phyloP scores from a whole-genome alignment of 441 rosid genomes.

The Arabidopsis hybrid region DNA sequence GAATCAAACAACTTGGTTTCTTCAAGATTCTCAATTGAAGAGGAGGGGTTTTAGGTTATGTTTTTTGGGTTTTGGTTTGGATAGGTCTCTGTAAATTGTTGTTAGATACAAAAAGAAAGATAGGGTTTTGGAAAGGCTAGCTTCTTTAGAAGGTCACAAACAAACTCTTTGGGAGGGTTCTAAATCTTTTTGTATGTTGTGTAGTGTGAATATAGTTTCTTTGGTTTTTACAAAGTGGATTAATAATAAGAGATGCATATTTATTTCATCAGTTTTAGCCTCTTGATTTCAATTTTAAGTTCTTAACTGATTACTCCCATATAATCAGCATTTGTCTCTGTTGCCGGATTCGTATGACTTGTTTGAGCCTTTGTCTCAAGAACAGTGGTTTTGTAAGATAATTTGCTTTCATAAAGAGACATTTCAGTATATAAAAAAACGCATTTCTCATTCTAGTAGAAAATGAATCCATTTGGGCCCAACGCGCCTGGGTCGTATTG shows the following conservation, averaged over 20 bases:
- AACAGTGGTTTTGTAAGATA: no score
- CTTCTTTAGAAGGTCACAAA: conserved; percentile 8
- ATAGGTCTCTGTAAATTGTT: conserved; percentile 34
- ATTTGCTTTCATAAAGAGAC: no score
- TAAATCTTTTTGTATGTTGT: conserved; percentile 14
- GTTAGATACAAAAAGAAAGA: conserved; percentile 25
- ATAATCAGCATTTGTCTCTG: not conserved
- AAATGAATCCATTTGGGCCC: no score
- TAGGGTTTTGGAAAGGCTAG: conserved; percentile 33
- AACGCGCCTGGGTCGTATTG: not conserved
- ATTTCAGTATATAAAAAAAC: no score
- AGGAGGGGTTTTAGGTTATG: conserved; percentile 7
- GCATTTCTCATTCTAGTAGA: not conserved
- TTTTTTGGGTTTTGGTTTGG: conserved; percentile 10
- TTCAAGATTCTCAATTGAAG: conserved; percentile 41
- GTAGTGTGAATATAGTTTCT: conserved; percentile 19
- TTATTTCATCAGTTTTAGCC: not conserved
- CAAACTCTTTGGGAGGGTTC: conserved; percentile 12
- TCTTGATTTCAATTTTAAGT: not conserved
- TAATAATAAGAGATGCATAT: conserved; percentile 20
- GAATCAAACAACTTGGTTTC: conserved; percentile 34
- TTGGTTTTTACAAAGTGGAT: conserved; percentile 7
- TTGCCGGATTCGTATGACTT: no score
- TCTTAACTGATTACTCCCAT: no score
- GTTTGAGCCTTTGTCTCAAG: no score